Percentiles rank a stretch among this genome's conserved stretches.
Evolutionary conservation across 2,329 filamentous ascomycete species (phyloP).

Genomic region (Neocatenulostroma microsporum): DNA sequence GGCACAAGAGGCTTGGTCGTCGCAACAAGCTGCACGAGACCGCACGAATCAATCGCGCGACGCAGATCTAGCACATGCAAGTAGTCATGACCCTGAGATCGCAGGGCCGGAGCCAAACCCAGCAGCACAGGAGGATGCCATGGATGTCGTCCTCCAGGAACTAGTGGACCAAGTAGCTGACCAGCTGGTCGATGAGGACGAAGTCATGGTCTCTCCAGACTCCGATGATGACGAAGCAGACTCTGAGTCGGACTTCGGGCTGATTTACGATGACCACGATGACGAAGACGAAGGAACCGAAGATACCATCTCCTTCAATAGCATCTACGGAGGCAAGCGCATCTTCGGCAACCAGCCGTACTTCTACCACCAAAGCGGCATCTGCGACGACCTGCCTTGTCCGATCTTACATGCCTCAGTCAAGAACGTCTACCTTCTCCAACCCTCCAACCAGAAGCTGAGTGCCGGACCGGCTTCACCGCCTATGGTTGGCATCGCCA

Average conservation of each 20-base stretch:
- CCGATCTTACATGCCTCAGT: constrained; percentile 36
- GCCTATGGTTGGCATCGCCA: constrained; percentile 32
- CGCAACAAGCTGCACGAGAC: no score
- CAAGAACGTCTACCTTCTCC: constrained; percentile 38
- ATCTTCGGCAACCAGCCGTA: constrained; percentile 22
- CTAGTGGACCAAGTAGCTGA: neutral
- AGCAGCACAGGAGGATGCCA: neutral
- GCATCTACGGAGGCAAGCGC: constrained; percentile 20
- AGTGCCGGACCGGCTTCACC: constrained; percentile 11
- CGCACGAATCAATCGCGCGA: no score
- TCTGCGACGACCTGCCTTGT: constrained; percentile 30
- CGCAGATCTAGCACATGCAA: neutral
- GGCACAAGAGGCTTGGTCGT: no score
- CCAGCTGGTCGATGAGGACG: neutral
- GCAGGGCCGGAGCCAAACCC: no score
- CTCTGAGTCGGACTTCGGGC: neutral
- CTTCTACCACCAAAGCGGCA: constrained; percentile 17
- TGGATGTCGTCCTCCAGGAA: neutral
- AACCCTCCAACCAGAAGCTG: constrained; percentile 22
- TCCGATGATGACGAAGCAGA: constrained; percentile 4
- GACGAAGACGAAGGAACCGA: constrained; percentile 22
- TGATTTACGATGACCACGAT: constrained; percentile 11
- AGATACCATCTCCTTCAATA: constrained; percentile 17
- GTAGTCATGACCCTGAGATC: neutral
- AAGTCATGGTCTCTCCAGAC: neutral